These are phyloP conservation scores for Rhodotorula graminis DNA, from an alignment of 768 basidiomycete genomes.

Conservation along the genomic window DNA sequence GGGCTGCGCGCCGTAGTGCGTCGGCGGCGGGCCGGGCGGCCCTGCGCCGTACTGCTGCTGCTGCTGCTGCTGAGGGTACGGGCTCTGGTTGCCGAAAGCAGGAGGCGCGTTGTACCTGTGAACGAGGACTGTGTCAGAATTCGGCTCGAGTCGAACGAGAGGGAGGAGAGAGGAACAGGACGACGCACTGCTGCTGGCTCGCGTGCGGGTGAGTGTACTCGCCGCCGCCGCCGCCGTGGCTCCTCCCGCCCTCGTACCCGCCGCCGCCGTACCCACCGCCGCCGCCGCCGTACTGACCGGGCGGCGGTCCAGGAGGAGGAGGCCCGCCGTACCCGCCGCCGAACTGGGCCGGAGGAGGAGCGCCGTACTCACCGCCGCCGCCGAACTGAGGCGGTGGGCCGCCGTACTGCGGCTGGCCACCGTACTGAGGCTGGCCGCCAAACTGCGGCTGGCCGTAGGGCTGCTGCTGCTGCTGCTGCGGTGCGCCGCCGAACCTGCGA, in stretches of 20 bases:
- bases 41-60: conserved; percentile 10
- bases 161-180: no score
- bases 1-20: conserved; percentile 26
- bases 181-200: conserved; percentile 24
- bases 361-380: not conserved
- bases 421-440: not conserved
- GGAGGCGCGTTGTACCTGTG: conserved; percentile 24
- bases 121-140: no score
- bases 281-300: not conserved
- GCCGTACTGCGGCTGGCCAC: not conserved
- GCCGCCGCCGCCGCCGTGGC: conserved; percentile 4
- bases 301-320: conserved; percentile 7
- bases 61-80: conserved; percentile 4
- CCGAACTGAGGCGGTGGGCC: conserved; percentile 1
- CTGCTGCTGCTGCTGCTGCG: no score
- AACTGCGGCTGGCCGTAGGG: no score
- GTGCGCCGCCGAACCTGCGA: no score
- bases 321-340: not conserved
- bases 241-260: not conserved
- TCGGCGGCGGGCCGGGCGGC: conserved; percentile 22
- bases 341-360: not conserved
- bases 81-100: not conserved
- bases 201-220: conserved; percentile 26
- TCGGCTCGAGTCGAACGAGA: not conserved
- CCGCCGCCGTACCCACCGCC: not conserved